Conservation (phyloP, 257 asterid genomes). For the Solanum gandarillasii region DNA sequence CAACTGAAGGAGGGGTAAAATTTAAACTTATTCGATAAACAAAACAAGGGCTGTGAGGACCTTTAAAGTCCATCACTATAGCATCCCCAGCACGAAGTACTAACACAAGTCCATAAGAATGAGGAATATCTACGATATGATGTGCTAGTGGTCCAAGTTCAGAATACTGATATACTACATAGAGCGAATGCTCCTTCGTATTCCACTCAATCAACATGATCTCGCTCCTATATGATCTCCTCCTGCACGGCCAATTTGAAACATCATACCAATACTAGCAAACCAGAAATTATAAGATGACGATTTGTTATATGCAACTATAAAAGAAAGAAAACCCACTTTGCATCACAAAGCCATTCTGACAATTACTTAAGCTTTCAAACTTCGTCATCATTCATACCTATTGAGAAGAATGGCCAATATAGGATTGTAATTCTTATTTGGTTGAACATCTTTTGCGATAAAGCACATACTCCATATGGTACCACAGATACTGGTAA, state of each 20-base stretch:
- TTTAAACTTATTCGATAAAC: slow-evolving; percentile 58
- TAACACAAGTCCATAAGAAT: slow-evolving; percentile 64
- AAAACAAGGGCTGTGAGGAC: slow-evolving; percentile 48
- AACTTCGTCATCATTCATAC: slow-evolving; percentile 21
- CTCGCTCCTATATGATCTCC: slow-evolving; percentile 72
- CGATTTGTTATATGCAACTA: slow-evolving; percentile 4
- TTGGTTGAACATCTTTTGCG: slow-evolving; percentile 44
- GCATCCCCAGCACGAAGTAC: slow-evolving; percentile 91
- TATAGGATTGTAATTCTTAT: slow-evolving; percentile 50
- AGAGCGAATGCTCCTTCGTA: slow-evolving; percentile 39
- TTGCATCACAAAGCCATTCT: slow-evolving; percentile 1
- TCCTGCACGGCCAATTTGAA: slow-evolving; percentile 31
- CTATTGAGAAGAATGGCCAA: slow-evolving; percentile 87
- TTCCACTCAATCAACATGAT: slow-evolving; percentile 80
- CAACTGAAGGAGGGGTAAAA: slow-evolving; percentile 39
- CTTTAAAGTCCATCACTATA: slow-evolving; percentile 79
- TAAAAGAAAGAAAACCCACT: slow-evolving; percentile 1
- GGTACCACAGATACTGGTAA: slow-evolving; percentile 63
- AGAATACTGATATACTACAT: slow-evolving; percentile 57
- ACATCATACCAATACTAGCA: neutral
- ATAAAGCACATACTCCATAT: slow-evolving; percentile 99
- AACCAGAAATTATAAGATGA: neutral
- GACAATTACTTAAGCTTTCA: slow-evolving; percentile 4
- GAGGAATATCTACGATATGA: slow-evolving; percentile 87
- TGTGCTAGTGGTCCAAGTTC: slow-evolving; percentile 86